phyloP scores from a whole-genome alignment of 768 basidiomycete species.

The Russula emetica region DNA sequence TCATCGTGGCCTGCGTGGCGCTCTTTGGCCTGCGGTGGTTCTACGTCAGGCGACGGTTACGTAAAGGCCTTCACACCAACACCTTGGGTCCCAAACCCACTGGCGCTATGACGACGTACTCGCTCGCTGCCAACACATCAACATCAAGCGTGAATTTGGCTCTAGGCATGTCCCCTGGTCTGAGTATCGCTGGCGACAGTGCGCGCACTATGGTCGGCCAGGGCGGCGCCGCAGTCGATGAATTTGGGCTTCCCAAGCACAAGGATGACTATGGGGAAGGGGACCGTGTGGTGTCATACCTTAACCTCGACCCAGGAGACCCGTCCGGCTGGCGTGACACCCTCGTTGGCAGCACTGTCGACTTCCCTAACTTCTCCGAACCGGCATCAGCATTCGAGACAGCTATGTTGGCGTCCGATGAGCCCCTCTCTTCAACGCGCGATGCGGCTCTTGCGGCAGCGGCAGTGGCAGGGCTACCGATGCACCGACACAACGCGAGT shows the following conservation, averaged over 20 bases:
- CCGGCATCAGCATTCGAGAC: background rate
- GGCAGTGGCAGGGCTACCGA: conserved; percentile 1
- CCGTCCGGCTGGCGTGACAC: conserved; percentile 24
- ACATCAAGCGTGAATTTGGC: conserved; percentile 29
- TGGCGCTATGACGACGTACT: conserved; percentile 34
- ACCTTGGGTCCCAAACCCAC: conserved; percentile 17
- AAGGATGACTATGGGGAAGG: conserved; percentile 11
- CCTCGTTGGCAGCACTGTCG: conserved; percentile 23
- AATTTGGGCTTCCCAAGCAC: conserved; percentile 23
- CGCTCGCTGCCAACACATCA: conserved; percentile 35
- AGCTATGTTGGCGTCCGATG: background rate
- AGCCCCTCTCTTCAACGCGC: conserved; percentile 4
- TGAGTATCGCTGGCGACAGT: conserved; percentile 37
- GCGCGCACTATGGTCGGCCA: conserved; percentile 31
- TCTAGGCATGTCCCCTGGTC: conserved; percentile 31
- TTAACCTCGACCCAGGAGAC: conserved; percentile 24
- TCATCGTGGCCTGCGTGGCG: conserved; percentile 51
- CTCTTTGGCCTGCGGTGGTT: conserved; percentile 57
- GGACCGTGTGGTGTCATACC: conserved; percentile 17
- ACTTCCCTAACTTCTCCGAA: conserved; percentile 9
- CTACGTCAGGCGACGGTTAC: conserved; percentile 32
- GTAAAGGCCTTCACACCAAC: conserved; percentile 25
- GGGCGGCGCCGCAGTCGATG: conserved; percentile 27
- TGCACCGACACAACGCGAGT: conserved; percentile 14
- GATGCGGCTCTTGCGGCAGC: conserved; percentile 8